Conservation (phyloP, 2,329 filamentous ascomycete species). For the Paracorniculantispora psalliotae region DNA sequence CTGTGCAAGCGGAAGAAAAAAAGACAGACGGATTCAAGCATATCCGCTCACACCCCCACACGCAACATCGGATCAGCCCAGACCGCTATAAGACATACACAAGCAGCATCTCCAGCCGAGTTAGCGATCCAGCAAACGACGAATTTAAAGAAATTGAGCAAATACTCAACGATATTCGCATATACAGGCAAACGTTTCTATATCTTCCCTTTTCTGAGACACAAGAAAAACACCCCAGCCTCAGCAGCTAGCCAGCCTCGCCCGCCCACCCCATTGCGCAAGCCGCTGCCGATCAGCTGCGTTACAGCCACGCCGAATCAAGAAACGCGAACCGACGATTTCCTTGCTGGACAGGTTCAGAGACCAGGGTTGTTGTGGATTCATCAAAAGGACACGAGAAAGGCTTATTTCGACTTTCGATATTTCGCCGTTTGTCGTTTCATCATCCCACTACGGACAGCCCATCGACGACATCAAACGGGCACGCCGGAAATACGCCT, state of each 20-base stretch:
- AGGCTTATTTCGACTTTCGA: too few relatives aligned
- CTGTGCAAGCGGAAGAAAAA: too few relatives aligned
- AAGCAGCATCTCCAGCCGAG: constrained; percentile 1
- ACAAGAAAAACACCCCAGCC: too few relatives aligned
- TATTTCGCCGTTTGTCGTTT: neutral
- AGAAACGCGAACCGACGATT: neutral
- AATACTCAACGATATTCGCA: neutral
- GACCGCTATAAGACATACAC: neutral
- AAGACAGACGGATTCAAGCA: too few relatives aligned
- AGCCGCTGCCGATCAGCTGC: neutral
- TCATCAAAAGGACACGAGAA: neutral
- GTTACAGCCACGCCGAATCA: neutral
- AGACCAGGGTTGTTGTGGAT: neutral
- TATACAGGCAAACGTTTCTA: too few relatives aligned
- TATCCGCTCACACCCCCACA: neutral
- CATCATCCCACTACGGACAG: neutral
- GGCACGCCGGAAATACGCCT: neutral
- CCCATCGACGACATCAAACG: neutral
- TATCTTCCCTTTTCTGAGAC: too few relatives aligned
- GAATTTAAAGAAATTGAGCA: neutral
- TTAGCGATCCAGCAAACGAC: neutral
- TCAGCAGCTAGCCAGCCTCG: neutral
- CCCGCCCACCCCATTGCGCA: neutral
- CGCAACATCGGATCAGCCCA: neutral
- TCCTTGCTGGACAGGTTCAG: neutral